Evolutionary conservation across 345 rosid species (phyloP).

Genomic region (Sonneratia caseolaris): DNA sequence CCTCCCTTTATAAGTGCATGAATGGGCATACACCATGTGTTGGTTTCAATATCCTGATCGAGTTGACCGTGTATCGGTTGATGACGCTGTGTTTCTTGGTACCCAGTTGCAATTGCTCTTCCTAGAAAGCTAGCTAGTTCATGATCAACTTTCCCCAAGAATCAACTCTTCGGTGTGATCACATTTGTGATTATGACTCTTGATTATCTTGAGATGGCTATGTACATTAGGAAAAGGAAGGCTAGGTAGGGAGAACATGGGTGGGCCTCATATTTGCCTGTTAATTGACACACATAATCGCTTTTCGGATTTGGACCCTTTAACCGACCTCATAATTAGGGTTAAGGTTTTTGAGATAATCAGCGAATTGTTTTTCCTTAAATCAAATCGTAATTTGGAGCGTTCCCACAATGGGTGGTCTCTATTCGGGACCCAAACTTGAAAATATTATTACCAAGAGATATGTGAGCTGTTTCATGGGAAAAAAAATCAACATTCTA

Average conservation of each 20-base stretch:
- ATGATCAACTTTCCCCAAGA: too few relatives aligned
- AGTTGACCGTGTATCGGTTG: too few relatives aligned
- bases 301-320: background rate
- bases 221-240: background rate
- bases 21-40: too few relatives aligned
- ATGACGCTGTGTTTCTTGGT: too few relatives aligned
- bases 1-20: too few relatives aligned
- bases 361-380: background rate
- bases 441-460: background rate
- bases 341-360: background rate
- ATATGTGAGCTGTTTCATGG: background rate
- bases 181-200: too few relatives aligned
- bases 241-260: constrained; percentile 6
- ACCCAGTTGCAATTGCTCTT: too few relatives aligned
- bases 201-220: too few relatives aligned
- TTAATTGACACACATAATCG: background rate
- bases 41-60: too few relatives aligned
- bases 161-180: too few relatives aligned
- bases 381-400: background rate
- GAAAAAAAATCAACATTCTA: background rate
- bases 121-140: too few relatives aligned
- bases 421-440: background rate
- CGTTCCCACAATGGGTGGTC: too few relatives aligned
- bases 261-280: constrained; percentile 6
- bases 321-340: constrained; percentile 6